Evolutionary conservation across 2,329 filamentous ascomycete species (phyloP).

Genomic region (Penicillium brevicompactum): DNA sequence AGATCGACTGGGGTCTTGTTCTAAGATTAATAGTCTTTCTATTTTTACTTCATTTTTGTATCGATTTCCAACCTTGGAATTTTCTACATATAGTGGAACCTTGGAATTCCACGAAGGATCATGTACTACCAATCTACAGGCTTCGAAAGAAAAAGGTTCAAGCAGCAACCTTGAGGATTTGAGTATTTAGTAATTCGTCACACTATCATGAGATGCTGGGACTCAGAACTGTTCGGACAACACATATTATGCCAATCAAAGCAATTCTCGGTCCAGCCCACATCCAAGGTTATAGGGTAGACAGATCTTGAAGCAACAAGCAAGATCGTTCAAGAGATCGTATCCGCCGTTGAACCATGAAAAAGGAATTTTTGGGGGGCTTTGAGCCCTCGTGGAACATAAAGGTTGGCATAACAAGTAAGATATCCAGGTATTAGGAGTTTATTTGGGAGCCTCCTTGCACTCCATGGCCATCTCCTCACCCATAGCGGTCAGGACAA

Average conservation of each 20-base stretch:
- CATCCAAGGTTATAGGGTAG: slow-evolving; percentile 35
- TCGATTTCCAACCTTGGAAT: too few species aligned
- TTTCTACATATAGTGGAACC: too few species aligned
- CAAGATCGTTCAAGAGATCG: slow-evolving; percentile 30
- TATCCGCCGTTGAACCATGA: slow-evolving; percentile 31
- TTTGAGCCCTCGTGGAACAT: slow-evolving; percentile 29
- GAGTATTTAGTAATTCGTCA: slow-evolving; percentile 39
- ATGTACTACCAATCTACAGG: not conserved
- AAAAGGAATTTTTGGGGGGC: slow-evolving; percentile 26
- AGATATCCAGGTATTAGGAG: slow-evolving; percentile 21
- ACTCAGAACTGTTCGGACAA: slow-evolving; percentile 38
- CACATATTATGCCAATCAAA: slow-evolving; percentile 38
- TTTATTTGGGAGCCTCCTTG: slow-evolving; percentile 74
- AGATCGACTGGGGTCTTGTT: not conserved
- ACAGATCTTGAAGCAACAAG: slow-evolving; percentile 25
- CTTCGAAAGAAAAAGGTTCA: not conserved
- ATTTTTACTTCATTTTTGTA: not conserved
- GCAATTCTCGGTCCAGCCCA: slow-evolving; percentile 37
- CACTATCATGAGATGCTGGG: slow-evolving; percentile 41
- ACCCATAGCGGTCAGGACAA: slow-evolving; percentile 93
- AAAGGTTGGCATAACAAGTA: slow-evolving; percentile 34
- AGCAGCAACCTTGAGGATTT: slow-evolving; percentile 9
- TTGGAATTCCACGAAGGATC: not conserved
- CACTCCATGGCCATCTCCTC: slow-evolving; percentile 90
- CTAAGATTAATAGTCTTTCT: not conserved